Percentiles rank a stretch among this genome's conserved stretches.
These are phyloP conservation scores for Fusarium protoensiforme DNA, from an alignment of 2,329 filamentous ascomycete genomes.

Conservation along the genomic window DNA sequence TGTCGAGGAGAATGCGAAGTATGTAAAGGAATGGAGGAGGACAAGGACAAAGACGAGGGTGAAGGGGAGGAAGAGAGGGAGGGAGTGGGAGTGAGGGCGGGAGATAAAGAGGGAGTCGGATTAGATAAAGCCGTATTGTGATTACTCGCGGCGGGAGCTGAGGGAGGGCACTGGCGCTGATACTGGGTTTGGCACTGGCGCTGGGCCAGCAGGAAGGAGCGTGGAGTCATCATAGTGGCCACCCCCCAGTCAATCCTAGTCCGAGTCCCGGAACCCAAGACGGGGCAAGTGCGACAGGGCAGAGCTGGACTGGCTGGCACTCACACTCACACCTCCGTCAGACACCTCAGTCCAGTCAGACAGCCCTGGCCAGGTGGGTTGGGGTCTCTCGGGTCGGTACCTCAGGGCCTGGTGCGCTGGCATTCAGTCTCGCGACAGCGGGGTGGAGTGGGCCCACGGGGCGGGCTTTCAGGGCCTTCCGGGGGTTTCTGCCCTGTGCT, in stretches of 20 bases:
- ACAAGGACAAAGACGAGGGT: neutral
- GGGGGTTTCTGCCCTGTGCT: slow-evolving; percentile 1
- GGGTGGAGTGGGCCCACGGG: slow-evolving; percentile 30
- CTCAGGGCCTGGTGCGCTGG: slow-evolving; percentile 31
- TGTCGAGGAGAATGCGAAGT: slow-evolving; percentile 20
- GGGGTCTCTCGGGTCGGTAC: neutral
- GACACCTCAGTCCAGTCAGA: slow-evolving; percentile 25
- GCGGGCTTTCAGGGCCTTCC: slow-evolving; percentile 11
- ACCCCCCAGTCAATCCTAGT: slow-evolving; percentile 20
- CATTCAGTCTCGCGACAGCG: slow-evolving; percentile 39
- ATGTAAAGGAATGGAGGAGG: slow-evolving; percentile 22
- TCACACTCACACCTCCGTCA: neutral
- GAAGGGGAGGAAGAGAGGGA: slow-evolving; percentile 21
- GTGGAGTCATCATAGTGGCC: slow-evolving; percentile 44
- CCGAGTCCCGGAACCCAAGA: slow-evolving; percentile 29
- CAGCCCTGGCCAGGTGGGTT: neutral
- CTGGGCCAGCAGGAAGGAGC: slow-evolving; percentile 43
- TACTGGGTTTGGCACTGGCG: slow-evolving; percentile 31
- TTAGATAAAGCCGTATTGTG: slow-evolving; percentile 35
- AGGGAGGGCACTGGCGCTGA: slow-evolving; percentile 28
- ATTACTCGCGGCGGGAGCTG: slow-evolving; percentile 32
- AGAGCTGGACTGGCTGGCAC: slow-evolving; percentile 1
- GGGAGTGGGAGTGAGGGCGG: slow-evolving; percentile 24
- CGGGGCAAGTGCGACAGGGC: slow-evolving; percentile 35
- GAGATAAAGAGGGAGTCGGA: slow-evolving; percentile 36